Base-by-base conservation (phyloP, 352 stramenopile species). In the Thalassiosira livingstoniorum region DNA sequence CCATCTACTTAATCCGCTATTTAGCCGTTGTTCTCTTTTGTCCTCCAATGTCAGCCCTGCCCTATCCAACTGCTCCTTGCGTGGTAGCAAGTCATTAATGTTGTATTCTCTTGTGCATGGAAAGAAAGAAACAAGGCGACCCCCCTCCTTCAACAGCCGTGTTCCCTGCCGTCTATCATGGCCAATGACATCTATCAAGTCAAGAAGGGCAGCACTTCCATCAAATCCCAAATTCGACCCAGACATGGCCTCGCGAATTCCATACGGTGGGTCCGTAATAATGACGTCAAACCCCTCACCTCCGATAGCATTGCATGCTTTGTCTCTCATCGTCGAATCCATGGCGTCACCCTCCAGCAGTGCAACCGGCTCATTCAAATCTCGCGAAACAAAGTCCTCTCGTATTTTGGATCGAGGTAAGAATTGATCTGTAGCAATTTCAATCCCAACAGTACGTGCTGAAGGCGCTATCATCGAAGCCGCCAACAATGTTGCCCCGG, bases 241-340 rank as follows among this genome's bases (percentile, higher is more conserved):
- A 15, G 34, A 43, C 71, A 72, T 66, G 0, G 60, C 42, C 42
- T 93, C 85, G 43, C 88, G 66, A 61, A 86, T 88, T n/a, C 88
- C 85, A 78, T 91, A 93, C 4, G 88, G 88, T 32, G 85, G 85
- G 82, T 93, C 88, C 0, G 85, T 82, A 63, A 93, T 67, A 53
- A 90, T 91, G 13, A 65, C 66, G 83, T 93, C 88, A 80, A 95
- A 92, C 47, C 65, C 47, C 34, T 64, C 29, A 23, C 42, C 61
- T 25, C 73, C 66, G 43, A 88, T 87, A 0, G 75, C 63, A 57
- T 68, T 65, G 55, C 72, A 51, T 2, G 89, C 87, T 35, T 82
- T n/a, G 15, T 82, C 55, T 76, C 89, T 77, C 11, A 47, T 32
- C 21, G 1, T 58, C 4, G 1, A 5, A 71, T 91, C 47, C 29